These are phyloP conservation scores for Xylariaceae sp. DNA, from an alignment of 2,329 filamentous ascomycete genomes.

Conservation along the genomic window DNA sequence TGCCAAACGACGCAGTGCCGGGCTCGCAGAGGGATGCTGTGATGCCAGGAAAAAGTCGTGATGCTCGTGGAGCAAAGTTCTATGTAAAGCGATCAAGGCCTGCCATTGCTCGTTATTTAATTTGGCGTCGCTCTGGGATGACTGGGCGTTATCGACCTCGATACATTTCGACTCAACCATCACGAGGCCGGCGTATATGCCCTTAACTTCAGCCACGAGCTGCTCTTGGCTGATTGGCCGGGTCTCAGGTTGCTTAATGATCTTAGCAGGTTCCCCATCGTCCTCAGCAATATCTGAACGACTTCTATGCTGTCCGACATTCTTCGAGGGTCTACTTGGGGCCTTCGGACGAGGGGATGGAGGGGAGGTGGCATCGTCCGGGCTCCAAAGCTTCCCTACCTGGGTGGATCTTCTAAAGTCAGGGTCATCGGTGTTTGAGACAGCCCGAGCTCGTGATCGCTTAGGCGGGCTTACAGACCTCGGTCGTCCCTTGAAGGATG, in stretches of 20 bases:
- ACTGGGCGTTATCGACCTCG: slow-evolving; percentile 71
- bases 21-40: slow-evolving; percentile 79
- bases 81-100: slow-evolving; percentile 77
- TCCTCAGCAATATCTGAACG: slow-evolving; percentile 17
- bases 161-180: slow-evolving; percentile 90
- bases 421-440: slow-evolving; percentile 20
- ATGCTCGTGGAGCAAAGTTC: slow-evolving; percentile 79
- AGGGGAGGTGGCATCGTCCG: slow-evolving; percentile 20
- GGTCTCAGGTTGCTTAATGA: slow-evolving; percentile 36
- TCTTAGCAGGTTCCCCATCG: slow-evolving; percentile 15
- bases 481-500: slow-evolving; percentile 11
- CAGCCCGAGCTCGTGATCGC: slow-evolving; percentile 27
- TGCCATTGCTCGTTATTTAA: slow-evolving; percentile 77
- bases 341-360: slow-evolving; percentile 8
- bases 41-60: slow-evolving; percentile 86
- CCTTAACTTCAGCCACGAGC: slow-evolving; percentile 78
- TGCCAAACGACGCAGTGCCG: slow-evolving; percentile 68
- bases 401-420: slow-evolving; percentile 28
- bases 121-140: slow-evolving; percentile 44
- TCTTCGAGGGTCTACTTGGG: slow-evolving; percentile 6
- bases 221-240: slow-evolving; percentile 76
- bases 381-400: slow-evolving; percentile 31
- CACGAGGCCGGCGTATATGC: slow-evolving; percentile 79
- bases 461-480: slow-evolving; percentile 26
- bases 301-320: slow-evolving; percentile 6